Conservation (phyloP, 2,329 filamentous ascomycete species). For the Cordyceps cicadae region DNA sequence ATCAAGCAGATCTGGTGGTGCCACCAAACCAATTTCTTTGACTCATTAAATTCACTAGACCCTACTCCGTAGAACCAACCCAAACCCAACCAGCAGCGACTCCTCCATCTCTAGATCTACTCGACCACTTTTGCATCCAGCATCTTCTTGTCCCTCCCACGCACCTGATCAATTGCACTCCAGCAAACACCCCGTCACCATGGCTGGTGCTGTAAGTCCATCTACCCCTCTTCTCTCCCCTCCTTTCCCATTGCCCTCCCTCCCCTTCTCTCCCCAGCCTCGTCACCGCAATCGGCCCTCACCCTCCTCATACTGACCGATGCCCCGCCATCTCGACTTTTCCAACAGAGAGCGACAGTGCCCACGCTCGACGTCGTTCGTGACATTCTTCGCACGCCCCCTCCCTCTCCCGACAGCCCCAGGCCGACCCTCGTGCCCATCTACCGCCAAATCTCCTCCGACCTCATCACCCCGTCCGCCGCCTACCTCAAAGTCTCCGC, state of each 20-base stretch:
- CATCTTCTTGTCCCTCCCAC: neutral
- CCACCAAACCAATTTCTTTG: neutral
- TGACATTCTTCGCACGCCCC: constrained; percentile 32
- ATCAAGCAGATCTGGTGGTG: neutral
- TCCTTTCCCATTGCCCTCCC: neutral
- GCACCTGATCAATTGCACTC: neutral
- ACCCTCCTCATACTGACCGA: constrained; percentile 13
- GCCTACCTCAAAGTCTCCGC: constrained; percentile 88
- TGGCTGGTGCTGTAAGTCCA: constrained; percentile 23
- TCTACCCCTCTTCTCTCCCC: neutral
- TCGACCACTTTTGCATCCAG: neutral
- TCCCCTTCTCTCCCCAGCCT: neutral
- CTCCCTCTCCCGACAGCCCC: constrained; percentile 15
- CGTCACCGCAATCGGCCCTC: neutral
- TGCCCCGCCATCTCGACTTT: neutral
- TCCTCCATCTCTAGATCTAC: neutral
- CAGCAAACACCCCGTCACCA: constrained; percentile 13
- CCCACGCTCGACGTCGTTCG: constrained; percentile 40
- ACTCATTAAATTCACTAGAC: too few species aligned
- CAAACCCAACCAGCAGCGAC: too few species aligned
- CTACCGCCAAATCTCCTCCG: constrained; percentile 77
- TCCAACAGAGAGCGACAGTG: constrained; percentile 30
- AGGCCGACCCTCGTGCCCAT: constrained; percentile 69
- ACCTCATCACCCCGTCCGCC: constrained; percentile 87
- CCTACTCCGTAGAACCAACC: too few species aligned